Conservation (phyloP, 257 asterid genomes). For the Nicotiana tabacum region DNA sequence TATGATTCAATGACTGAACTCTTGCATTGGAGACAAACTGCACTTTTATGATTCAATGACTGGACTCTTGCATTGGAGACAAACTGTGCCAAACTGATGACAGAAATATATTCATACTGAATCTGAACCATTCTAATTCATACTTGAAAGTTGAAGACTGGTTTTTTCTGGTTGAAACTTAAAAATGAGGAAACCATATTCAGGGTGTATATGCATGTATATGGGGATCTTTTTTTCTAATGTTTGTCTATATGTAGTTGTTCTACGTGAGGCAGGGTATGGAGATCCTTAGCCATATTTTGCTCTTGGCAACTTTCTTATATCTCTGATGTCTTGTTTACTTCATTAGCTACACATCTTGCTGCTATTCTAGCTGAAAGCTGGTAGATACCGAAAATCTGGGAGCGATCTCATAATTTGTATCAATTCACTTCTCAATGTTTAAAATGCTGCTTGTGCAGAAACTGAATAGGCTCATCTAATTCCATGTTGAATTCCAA, state of each 20-base stretch:
- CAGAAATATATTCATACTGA: neutral
- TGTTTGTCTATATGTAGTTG: neutral
- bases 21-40: neutral
- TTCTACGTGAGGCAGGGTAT: neutral
- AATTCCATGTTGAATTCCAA: neutral
- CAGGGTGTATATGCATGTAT: neutral
- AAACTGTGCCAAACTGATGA: neutral
- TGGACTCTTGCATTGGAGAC: neutral
- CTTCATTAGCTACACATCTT: neutral
- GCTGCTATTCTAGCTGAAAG: neutral
- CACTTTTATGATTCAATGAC: neutral
- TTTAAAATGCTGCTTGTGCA: neutral
- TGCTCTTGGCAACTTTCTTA: neutral
- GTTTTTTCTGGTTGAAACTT: neutral
- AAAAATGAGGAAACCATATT: neutral
- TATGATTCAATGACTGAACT: neutral
- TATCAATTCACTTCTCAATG: neutral
- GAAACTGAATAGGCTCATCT: neutral
- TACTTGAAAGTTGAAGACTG: neutral
- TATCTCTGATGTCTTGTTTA: neutral
- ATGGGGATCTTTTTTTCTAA: neutral
- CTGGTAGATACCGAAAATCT: neutral
- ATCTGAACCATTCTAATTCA: neutral
- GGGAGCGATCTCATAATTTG: neutral
- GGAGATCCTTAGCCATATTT: neutral